phyloP scores from a whole-genome alignment of 345 rosid genomes.

The Eutrema heterophyllum region DNA sequence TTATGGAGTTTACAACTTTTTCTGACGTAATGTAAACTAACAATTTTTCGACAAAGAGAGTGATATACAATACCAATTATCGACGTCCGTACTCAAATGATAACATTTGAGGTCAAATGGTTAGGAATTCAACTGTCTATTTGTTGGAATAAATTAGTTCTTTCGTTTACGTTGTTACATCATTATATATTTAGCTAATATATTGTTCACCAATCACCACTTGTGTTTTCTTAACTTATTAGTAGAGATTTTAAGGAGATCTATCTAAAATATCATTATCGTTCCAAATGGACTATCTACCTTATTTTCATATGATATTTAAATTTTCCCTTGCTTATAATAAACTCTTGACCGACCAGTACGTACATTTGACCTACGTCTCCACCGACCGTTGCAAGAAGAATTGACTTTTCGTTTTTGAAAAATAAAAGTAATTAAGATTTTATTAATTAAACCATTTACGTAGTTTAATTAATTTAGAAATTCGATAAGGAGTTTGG shows the following conservation, averaged over 20 bases:
- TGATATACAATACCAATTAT: not conserved
- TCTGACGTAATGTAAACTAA: not conserved
- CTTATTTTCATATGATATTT: not conserved
- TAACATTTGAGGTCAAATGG: not conserved
- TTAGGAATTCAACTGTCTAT: not conserved
- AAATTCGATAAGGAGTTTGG: not conserved
- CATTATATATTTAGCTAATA: not conserved
- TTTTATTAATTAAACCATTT: not conserved
- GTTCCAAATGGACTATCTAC: not conserved
- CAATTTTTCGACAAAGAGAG: too few relatives aligned
- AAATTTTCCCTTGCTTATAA: not conserved
- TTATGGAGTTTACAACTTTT: not conserved
- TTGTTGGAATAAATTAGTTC: not conserved
- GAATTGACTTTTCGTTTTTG: not conserved
- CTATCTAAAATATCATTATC: not conserved
- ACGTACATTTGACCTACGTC: not conserved
- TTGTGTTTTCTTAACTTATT: not conserved
- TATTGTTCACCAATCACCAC: not conserved
- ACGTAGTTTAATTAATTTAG: not conserved
- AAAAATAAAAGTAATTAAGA: not conserved
- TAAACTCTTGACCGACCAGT: constrained; percentile 17
- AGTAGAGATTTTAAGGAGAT: not conserved
- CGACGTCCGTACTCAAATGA: not conserved
- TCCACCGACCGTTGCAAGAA: constrained; percentile 1
- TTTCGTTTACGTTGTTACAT: not conserved